Evolutionary conservation across 2,329 filamentous ascomycete species (phyloP).

Genomic region (Diaporthe amygdali): DNA sequence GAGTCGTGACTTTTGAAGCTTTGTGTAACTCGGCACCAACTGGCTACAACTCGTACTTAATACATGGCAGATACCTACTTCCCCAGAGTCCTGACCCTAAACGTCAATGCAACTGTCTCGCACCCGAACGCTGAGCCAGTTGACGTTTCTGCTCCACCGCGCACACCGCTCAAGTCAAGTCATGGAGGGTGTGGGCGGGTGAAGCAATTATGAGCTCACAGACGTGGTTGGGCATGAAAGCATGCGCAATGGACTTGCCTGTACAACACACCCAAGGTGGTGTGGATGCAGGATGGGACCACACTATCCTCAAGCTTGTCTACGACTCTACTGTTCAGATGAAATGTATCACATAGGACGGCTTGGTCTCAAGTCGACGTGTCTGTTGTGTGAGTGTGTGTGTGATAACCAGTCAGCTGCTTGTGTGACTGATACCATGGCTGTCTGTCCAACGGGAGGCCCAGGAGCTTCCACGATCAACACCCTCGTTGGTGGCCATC

Average conservation of each 20-base stretch:
- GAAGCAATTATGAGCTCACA: not conserved
- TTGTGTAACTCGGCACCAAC: not conserved
- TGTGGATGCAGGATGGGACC: not conserved
- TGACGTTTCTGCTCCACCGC: constrained; percentile 1
- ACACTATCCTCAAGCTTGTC: not conserved
- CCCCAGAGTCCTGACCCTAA: not conserved
- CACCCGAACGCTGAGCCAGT: constrained; percentile 8
- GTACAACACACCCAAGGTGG: not conserved
- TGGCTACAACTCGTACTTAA: not conserved
- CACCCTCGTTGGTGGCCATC: not conserved
- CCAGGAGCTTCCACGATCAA: not conserved
- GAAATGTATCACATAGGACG: constrained; percentile 10
- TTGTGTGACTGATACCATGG: not conserved
- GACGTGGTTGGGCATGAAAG: not conserved
- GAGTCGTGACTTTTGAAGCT: not conserved
- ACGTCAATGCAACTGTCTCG: not conserved
- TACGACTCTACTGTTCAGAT: not conserved
- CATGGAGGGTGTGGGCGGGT: not conserved
- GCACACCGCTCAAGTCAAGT: not conserved
- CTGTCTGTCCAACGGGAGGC: not conserved
- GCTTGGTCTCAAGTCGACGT: constrained; percentile 10
- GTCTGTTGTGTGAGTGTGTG: constrained; percentile 6
- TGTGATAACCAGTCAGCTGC: not conserved
- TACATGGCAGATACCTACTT: not conserved
- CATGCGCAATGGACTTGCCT: not conserved